Base-by-base conservation (phyloP, 2,329 filamentous ascomycete genomes). In the Hypoxylon sp. region DNA sequence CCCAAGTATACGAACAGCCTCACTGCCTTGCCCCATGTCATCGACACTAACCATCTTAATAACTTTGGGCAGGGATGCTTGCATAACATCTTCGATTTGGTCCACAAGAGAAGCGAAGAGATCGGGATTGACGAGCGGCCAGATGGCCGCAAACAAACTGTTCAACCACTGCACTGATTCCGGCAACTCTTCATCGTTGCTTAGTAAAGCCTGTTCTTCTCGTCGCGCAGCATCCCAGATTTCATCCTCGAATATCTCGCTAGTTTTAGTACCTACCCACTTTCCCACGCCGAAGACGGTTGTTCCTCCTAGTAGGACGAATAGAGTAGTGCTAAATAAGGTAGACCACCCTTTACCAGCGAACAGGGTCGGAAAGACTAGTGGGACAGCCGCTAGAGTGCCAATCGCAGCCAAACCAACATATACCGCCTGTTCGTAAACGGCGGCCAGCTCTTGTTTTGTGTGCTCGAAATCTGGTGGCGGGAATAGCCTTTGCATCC, bases 51-150 rank as follows among this genome's bases (percentile, higher is more conserved):
- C 89, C 91, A 93, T 93, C 52, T 91, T 87, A 33, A 93, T 85
- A 37, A 91, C 78, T 63, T 86, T 88, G 0, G 92, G 91, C 17
- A 93, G 80, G 8, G 89, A 92, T 2, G 91, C 91, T 80, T 94
- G 92, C 92, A 94, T 94, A 52, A 94, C 90, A 76, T 94, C 92
- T 78, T 94, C 92, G 3, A 94, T 84, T 29, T 88, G 91, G 73
- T 94, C 91, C 0, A 88, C 86, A 1, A 93, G 78, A 35, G 87
- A 88, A 0, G 87, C 84, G 73, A 94, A 93, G 1, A 94, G 83
- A 73, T 94, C 92, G 0, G 91, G 92, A 74, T 94, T 94, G 74
- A 94, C 85, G 31, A 94, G 83, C 0, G 91, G 90, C 92, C 92
- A 94, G 4, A 93, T 85, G 1, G 90, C 87, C 3, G 86, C 82